Evolutionary conservation across 331 rosid genomes (phyloP).

Genomic region (Spiraea crenata): DNA sequence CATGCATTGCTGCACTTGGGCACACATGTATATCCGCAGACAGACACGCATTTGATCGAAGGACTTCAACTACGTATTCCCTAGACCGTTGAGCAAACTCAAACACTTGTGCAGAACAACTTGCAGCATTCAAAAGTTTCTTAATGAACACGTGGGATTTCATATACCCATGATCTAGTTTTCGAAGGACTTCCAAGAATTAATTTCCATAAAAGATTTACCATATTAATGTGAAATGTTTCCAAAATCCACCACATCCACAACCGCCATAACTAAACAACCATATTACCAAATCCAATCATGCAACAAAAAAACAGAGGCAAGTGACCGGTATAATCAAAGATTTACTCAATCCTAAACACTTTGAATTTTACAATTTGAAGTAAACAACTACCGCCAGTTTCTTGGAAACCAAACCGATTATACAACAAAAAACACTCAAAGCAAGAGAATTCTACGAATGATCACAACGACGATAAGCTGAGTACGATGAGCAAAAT

Average conservation of each 20-base stretch:
- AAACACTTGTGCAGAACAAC: background rate
- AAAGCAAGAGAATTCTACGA: background rate
- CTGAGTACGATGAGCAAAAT: background rate
- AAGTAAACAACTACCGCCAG: background rate
- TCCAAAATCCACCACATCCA: background rate
- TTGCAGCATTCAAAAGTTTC: background rate
- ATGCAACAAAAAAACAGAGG: background rate
- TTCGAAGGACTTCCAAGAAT: too few relatives aligned
- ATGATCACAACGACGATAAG: background rate
- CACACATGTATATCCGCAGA: background rate
- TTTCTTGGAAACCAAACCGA: conserved; percentile 20
- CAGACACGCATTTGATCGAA: background rate
- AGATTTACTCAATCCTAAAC: conserved; percentile 5
- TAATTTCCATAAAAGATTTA: background rate
- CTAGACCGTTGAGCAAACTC: background rate
- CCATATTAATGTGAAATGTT: background rate
- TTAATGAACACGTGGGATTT: background rate
- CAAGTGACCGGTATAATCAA: background rate
- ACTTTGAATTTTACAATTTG: background rate
- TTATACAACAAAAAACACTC: background rate
- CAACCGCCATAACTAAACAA: conserved; percentile 1
- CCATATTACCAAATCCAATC: background rate
- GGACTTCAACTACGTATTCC: background rate
- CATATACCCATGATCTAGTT: background rate
- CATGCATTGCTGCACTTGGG: background rate